phyloP scores from a whole-genome alignment of 495 filamentous ascomycete genomes.

The Trichoderma reesei region DNA sequence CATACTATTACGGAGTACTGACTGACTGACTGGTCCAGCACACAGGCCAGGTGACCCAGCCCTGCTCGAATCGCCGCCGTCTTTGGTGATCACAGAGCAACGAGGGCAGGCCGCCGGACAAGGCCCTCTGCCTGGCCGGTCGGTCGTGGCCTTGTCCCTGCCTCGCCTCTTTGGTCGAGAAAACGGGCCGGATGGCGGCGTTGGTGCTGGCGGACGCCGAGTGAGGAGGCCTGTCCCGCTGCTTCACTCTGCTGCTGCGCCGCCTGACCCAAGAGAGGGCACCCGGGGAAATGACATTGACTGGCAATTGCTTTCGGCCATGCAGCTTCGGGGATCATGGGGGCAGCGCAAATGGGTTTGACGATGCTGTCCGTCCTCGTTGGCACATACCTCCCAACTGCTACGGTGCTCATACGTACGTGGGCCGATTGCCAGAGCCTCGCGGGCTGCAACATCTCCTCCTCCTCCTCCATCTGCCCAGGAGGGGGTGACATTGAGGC shows the following conservation, averaged over 20 bases:
- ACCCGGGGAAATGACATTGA: too few species aligned
- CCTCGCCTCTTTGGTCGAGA: neutral
- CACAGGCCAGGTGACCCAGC: slow-evolving; percentile 6
- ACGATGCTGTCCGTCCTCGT: too few species aligned
- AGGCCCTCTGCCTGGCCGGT: neutral
- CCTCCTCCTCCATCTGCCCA: neutral
- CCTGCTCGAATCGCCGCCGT: slow-evolving; percentile 1
- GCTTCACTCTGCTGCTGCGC: neutral
- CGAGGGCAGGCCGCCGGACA: neutral
- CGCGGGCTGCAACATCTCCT: neutral
- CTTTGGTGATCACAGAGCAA: slow-evolving; percentile 3
- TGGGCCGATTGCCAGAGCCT: too few species aligned
- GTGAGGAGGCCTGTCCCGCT: neutral
- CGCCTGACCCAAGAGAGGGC: neutral
- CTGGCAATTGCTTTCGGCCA: neutral
- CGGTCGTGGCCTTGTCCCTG: neutral
- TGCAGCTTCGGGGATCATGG: slow-evolving; percentile 4
- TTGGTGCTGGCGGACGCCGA: neutral
- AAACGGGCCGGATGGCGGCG: neutral
- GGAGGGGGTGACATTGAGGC: slow-evolving; percentile 1
- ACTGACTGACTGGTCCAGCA: slow-evolving; percentile 8
- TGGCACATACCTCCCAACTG: too few species aligned
- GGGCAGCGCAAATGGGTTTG: neutral
- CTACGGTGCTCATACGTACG: too few species aligned
- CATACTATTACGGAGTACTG: too few species aligned